Conservation (phyloP, 805 yeast genomes). For the Saturnispora saitoi region DNA sequence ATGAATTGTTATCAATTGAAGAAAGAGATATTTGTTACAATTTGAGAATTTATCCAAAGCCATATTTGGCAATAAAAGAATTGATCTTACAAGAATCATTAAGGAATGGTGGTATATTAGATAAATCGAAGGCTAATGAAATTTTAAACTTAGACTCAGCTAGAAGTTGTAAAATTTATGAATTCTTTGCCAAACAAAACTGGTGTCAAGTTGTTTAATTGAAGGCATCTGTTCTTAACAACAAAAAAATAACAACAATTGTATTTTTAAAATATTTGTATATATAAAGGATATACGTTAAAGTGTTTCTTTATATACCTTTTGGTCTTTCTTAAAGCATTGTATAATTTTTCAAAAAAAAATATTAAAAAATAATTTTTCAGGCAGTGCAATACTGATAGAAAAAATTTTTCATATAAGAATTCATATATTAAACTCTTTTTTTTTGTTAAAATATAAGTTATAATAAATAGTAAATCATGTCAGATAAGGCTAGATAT, state of each 20-base stretch:
- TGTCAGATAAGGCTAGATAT: conserved; percentile 40
- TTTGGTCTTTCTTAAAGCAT: background rate
- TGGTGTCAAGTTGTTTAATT: conserved; percentile 46
- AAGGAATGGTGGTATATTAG: conserved; percentile 74
- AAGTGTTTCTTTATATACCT: background rate
- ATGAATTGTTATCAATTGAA: conserved; percentile 72
- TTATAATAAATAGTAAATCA: conserved; percentile 7
- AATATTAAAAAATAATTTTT: background rate
- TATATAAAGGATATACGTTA: background rate
- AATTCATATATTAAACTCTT: background rate
- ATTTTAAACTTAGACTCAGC: conserved; percentile 75
- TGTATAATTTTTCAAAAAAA: background rate
- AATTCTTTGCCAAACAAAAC: conserved; percentile 85
- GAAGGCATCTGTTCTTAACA: no score
- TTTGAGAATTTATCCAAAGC: conserved; percentile 82
- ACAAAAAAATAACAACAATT: background rate
- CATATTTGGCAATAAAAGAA: conserved; percentile 88
- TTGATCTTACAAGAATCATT: conserved; percentile 79
- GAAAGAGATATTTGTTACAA: conserved; percentile 82
- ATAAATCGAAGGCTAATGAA: conserved; percentile 80
- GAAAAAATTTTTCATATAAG: background rate
- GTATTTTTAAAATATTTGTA: conserved; percentile 1
- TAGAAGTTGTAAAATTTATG: conserved; percentile 82
- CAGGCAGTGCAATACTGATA: background rate
- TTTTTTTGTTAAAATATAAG: background rate